Evolutionary conservation across 2,329 filamentous ascomycete genomes (phyloP).

Genomic region (Pseudocercospora pini-densiflorae): DNA sequence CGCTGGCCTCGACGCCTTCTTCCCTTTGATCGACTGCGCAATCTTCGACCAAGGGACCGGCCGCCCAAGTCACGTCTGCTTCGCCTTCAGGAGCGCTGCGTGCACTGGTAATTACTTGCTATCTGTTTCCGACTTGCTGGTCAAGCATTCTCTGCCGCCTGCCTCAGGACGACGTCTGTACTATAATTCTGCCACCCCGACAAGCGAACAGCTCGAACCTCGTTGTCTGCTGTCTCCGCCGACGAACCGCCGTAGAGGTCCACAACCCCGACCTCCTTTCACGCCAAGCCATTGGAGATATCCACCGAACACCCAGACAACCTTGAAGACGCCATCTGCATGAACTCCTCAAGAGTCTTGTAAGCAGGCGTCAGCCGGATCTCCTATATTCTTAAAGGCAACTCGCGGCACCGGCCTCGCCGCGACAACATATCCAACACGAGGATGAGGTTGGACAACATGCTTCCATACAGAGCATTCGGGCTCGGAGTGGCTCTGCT

Average conservation of each 20-base stretch:
- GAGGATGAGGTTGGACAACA: slow-evolving; percentile 30
- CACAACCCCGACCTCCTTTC: slow-evolving; percentile 15
- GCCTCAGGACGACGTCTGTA: slow-evolving; percentile 6
- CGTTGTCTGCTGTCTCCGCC: neutral
- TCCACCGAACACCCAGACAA: neutral
- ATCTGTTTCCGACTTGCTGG: slow-evolving; percentile 25
- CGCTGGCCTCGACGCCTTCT: slow-evolving; percentile 17
- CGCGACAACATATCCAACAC: slow-evolving; percentile 10
- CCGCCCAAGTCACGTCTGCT: slow-evolving; percentile 8
- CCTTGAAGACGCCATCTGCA: slow-evolving; percentile 17
- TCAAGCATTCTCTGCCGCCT: slow-evolving; percentile 18
- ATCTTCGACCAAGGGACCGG: slow-evolving; percentile 4
- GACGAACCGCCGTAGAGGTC: neutral
- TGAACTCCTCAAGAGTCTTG: slow-evolving; percentile 15
- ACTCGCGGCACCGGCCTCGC: neutral
- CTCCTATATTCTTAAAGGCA: slow-evolving; percentile 18
- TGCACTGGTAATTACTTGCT: slow-evolving; percentile 5
- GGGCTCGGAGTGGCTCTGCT: slow-evolving; percentile 22
- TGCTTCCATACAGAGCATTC: slow-evolving; percentile 34
- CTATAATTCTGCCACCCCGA: slow-evolving; percentile 10
- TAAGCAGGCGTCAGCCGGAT: slow-evolving; percentile 20
- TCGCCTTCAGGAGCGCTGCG: slow-evolving; percentile 3
- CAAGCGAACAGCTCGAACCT: neutral
- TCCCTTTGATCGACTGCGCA: slow-evolving; percentile 10
- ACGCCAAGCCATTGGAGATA: slow-evolving; percentile 23